Evolutionary conservation across 495 filamentous ascomycete species (phyloP).

Genomic region (Aspergillus carlsbadensis): DNA sequence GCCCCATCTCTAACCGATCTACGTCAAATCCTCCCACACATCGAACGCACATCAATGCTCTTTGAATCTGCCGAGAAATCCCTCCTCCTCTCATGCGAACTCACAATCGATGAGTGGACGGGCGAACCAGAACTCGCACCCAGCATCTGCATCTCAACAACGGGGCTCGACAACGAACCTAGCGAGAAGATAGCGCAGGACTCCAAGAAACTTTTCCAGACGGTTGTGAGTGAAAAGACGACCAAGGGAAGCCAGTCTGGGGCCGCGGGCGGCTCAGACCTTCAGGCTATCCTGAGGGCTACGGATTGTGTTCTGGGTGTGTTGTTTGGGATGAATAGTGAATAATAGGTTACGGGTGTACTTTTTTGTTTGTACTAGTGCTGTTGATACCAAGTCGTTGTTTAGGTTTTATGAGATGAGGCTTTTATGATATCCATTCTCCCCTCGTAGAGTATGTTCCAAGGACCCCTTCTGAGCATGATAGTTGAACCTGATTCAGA

Average conservation of each 20-base stretch:
- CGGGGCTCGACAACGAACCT: slow-evolving; percentile 11
- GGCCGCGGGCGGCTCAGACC: slow-evolving; percentile 18
- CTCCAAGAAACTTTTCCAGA: slow-evolving; percentile 40
- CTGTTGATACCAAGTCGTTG: too few relatives aligned
- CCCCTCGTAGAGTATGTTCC: too few relatives aligned
- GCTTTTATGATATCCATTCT: too few relatives aligned
- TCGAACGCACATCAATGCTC: slow-evolving; percentile 42
- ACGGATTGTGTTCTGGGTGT: slow-evolving; percentile 34
- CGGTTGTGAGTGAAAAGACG: slow-evolving; percentile 31
- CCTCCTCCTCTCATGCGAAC: slow-evolving; percentile 32
- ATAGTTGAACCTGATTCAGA: too few relatives aligned
- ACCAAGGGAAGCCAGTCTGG: neutral
- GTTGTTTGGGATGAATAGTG: slow-evolving; percentile 26
- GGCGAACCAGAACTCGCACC: slow-evolving; percentile 39
- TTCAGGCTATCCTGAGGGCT: slow-evolving; percentile 34
- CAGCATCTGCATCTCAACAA: slow-evolving; percentile 33
- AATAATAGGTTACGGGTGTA: neutral
- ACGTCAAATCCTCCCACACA: slow-evolving; percentile 34
- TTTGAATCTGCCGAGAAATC: slow-evolving; percentile 26
- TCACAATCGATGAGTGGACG: slow-evolving; percentile 41
- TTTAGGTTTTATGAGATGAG: too few relatives aligned
- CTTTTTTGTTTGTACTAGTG: too few relatives aligned
- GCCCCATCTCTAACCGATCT: slow-evolving; percentile 26
- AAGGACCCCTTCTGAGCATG: too few relatives aligned
- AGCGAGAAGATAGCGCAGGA: slow-evolving; percentile 37